Conservation (phyloP, 441 rosid species). For the Arabidopsis lyrata region DNA sequence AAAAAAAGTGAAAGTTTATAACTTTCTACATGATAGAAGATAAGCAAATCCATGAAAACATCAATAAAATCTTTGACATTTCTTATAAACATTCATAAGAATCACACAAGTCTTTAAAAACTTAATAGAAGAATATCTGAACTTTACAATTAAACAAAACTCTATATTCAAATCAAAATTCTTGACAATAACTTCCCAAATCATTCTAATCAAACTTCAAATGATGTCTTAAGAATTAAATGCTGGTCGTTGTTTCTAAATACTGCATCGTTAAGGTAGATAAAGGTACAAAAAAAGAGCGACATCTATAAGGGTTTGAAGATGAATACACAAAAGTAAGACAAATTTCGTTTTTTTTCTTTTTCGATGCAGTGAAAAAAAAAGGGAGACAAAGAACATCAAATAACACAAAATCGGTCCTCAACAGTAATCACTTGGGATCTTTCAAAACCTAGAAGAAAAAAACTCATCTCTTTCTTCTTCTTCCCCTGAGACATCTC, state of each 20-base stretch:
- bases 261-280: conserved; percentile 29
- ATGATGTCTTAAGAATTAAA: conserved; percentile 26
- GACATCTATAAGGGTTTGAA: conserved; percentile 11
- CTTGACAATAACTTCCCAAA: background rate
- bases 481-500: background rate
- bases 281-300: background rate
- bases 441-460: conserved; percentile 36
- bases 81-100: background rate
- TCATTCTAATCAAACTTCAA: conserved; percentile 20
- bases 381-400: conserved; percentile 21
- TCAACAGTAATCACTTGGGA: conserved; percentile 47
- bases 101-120: background rate
- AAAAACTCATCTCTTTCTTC: conserved; percentile 18
- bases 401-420: conserved; percentile 26
- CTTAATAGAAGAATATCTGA: background rate
- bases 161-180: background rate
- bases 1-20: background rate
- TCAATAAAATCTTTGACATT: background rate
- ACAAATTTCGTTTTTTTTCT: background rate
- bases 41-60: background rate
- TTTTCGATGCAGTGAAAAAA: background rate
- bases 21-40: background rate
- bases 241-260: conserved; percentile 29
- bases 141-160: background rate
- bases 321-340: conserved; percentile 19